Evolutionary conservation across 495 filamentous ascomycete species (phyloP), one percentile per base, ranked within the genome.

Genomic region (Daldinia childiae): DNA sequence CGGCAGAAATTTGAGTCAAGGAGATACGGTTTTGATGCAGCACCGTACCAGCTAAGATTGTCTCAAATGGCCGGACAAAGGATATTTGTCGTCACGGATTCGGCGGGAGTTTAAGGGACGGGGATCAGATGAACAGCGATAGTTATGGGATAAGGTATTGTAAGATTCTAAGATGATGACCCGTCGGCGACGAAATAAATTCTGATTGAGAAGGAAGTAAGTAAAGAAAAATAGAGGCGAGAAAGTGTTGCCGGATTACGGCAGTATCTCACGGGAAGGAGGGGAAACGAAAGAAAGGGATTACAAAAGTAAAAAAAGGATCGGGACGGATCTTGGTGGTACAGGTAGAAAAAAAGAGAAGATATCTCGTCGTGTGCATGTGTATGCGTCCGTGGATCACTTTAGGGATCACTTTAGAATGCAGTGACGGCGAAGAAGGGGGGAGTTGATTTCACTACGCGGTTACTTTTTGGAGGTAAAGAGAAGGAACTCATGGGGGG

Each of bases 391-490:
- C 63, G 32, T 66, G 50, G 65, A 58, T 60, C 34, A 41, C 32
- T 60, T 48, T 48, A 21, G 26, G 58, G 60, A 50, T 68, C 58
- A 62, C 62, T 58, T 60, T 29, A 29, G 39, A 59, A 54, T 38
- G 56, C 27, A 61, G 68, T 70, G 68, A 70, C 62, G 68, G 63
- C 56, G 38, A 71, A 66, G 56, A 61, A 66, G 56, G 68, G 21
- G 57, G 62, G 58, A 62, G 41, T 54, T 60, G 61, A 63, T 66
- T 66, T 52, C 50, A 62, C 43, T 41, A 55, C 61, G 38, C 45
- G 52, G 64, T 61, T 15, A 64, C 58, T 59, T 43, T 59, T 52
- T 56, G 67, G 67, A 64, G 68, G 70, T 65, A 74, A 74, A 67
- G 59, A 75, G 52, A 39, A 72, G 19, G 27, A 17, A 30, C 17